phyloP scores from a whole-genome alignment of 139 green algal genomes.

The Picocystis salinarum region DNA sequence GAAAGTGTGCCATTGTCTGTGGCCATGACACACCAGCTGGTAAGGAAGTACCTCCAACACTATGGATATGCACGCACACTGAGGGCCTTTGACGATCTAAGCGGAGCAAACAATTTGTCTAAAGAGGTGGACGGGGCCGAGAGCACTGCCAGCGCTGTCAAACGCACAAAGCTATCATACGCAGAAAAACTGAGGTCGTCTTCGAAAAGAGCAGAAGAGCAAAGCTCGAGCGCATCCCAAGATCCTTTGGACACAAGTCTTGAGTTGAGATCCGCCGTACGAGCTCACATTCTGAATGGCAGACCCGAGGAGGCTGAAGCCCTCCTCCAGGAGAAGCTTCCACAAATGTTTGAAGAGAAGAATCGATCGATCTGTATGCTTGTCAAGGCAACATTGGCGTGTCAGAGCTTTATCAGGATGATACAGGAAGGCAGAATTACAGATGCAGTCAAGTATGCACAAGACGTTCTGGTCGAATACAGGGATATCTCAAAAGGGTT shows the following conservation, averaged over 20 bases:
- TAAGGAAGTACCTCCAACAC: conserved; percentile 55
- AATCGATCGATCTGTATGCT: neutral
- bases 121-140: too few species aligned
- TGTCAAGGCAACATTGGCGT: neutral
- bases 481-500: neutral
- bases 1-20: too few species aligned
- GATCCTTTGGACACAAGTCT: too few species aligned
- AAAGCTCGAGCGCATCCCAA: too few species aligned
- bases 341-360: neutral
- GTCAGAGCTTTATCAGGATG: conserved; percentile 1
- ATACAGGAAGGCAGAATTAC: neutral
- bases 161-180: neutral
- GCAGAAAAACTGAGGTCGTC: neutral
- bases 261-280: too few species aligned
- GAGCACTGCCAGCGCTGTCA: too few species aligned
- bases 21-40: conserved; percentile 21
- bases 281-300: too few species aligned
- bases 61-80: conserved; percentile 60
- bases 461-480: neutral
- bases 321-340: neutral
- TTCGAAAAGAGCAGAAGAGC: too few species aligned
- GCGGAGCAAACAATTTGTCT: too few species aligned
- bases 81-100: conserved; percentile 38
- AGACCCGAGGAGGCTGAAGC: too few species aligned
- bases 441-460: conserved; percentile 1